A percentile compares a stretch with the other conserved stretches of the same genome.
phyloP scores from a whole-genome alignment of 1,284 basidiomycete genomes.

The Peniophora sp. region DNA sequence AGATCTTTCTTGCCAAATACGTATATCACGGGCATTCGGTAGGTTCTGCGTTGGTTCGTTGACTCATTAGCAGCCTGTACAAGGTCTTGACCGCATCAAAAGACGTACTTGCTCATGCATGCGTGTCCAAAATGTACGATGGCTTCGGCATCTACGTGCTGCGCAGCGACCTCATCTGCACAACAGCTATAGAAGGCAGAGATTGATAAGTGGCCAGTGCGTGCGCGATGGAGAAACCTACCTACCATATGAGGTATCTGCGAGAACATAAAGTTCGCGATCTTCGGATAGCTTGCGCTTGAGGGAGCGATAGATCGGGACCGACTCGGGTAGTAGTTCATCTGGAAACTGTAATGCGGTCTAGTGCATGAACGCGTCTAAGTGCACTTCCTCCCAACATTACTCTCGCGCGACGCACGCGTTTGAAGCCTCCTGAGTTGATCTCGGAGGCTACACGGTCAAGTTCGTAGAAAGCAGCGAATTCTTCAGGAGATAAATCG shows the following conservation, averaged over 20 bases:
- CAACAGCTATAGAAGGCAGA: conserved; percentile 64
- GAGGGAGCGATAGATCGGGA: conserved; percentile 76
- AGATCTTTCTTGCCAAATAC: conserved; percentile 68
- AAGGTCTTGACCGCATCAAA: conserved; percentile 2
- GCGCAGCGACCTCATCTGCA: conserved; percentile 92
- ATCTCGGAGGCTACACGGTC: conserved; percentile 46
- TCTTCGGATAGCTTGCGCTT: conserved; percentile 42
- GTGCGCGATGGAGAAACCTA: conserved; percentile 23
- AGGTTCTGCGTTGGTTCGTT: conserved; percentile 45
- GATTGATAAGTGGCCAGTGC: conserved; percentile 1
- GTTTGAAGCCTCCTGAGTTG: conserved; percentile 42
- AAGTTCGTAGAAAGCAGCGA: conserved; percentile 59
- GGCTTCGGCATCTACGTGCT: conserved; percentile 88
- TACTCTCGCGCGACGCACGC: conserved; percentile 33
- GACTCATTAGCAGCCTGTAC: conserved; percentile 1
- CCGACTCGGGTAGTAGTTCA: conserved; percentile 82
- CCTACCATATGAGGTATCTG: conserved; percentile 97
- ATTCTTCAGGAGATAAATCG: conserved; percentile 25
- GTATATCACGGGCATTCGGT: conserved; percentile 78
- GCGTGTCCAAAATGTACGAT: conserved; percentile 97
- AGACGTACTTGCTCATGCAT: conserved; percentile 79
- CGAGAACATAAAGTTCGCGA: conserved; percentile 80
- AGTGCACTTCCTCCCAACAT: background rate
- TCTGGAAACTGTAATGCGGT: conserved; percentile 96
- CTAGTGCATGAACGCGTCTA: conserved; percentile 27